Evolutionary conservation across 192 early-diverging fungal species (phyloP), one percentile per base, ranked within the genome.

Genomic region (Backusella morwellensis): DNA sequence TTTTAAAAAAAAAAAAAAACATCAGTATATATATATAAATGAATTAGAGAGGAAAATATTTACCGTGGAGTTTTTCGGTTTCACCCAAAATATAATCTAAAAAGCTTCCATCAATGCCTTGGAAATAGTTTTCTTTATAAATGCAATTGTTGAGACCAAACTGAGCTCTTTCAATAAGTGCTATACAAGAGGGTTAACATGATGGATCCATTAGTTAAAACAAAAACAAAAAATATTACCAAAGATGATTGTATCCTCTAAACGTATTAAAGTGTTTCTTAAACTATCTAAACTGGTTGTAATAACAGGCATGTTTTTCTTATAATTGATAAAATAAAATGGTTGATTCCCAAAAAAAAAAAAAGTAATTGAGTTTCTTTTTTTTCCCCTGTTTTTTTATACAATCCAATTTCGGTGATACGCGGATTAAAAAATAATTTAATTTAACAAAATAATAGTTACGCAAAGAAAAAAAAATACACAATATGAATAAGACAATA

Each of bases 161-260:
- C 81, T 97, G 96, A 32, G 95, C 92, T 38, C 98, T 88, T 82
- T 99, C 98, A 76, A 99, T 97, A 34, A 99, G 84, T 32, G 95
- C 97, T 93, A 87, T 72, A 50, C 17, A 50, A 50, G 47, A n/a
- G 6, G 17, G n/a, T 50, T 19, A 50, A 6, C 19, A 50, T 4
- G 42, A 17, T 4, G 15, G 15, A 0, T n/a, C 19, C 5, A 50
- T 9, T 35, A 35, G 32, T 35, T 6, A 26, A 9, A 72, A 26
- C 6, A 17, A 47, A 3, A 50, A 52, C 34, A 47, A 17, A 26
- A 75, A 19, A 79, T 35, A 11, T 32, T 85, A 84, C 94, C 93
- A 84, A 97, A 95, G 59, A 97, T 94, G 78, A 99, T 97, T 14
- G 95, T 94, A 84, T 99, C 97, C 79, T 99, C 97, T 41, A 97